A percentile compares a stretch with the other conserved stretches of the same genome.
phyloP scores from a whole-genome alignment of 495 filamentous ascomycete species.

The Pseudoneurospora amorphoporcata region DNA sequence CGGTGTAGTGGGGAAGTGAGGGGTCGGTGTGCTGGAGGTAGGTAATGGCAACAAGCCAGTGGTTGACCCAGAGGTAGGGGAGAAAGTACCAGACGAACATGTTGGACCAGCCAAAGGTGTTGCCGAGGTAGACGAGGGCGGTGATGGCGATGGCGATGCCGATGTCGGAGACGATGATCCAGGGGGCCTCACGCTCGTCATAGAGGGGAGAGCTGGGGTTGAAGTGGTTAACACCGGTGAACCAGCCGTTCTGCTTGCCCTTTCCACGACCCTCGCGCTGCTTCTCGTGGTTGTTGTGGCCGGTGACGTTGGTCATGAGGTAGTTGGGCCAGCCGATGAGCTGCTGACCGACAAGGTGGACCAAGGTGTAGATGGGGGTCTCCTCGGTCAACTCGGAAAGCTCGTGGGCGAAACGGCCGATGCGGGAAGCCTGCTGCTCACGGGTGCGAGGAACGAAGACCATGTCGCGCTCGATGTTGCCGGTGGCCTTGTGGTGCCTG shows the following conservation, averaged over 20 bases:
- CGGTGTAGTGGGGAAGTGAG: slow-evolving; percentile 71
- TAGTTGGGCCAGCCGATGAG: slow-evolving; percentile 86
- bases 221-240: slow-evolving; percentile 88
- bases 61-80: slow-evolving; percentile 97
- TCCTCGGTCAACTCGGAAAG: slow-evolving; percentile 85
- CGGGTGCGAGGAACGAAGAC: slow-evolving; percentile 88
- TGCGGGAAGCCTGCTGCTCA: slow-evolving; percentile 56
- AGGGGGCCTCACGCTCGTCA: slow-evolving; percentile 75
- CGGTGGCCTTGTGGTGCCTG: slow-evolving; percentile 94
- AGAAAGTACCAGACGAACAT: slow-evolving; percentile 87
- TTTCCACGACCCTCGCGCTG: slow-evolving; percentile 76
- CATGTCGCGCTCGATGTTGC: slow-evolving; percentile 93
- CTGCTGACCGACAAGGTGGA: slow-evolving; percentile 71
- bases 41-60: slow-evolving; percentile 86
- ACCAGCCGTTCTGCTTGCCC: slow-evolving; percentile 78
- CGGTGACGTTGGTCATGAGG: slow-evolving; percentile 77
- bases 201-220: slow-evolving; percentile 78
- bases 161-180: slow-evolving; percentile 75
- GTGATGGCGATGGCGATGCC: slow-evolving; percentile 52
- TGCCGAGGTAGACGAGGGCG: slow-evolving; percentile 47
- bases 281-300: slow-evolving; percentile 83
- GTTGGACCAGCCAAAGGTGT: slow-evolving; percentile 75
- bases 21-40: slow-evolving; percentile 90
- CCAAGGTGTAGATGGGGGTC: slow-evolving; percentile 73
- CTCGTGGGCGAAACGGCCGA: slow-evolving; percentile 65